A percentile compares a stretch with the other conserved stretches of the same genome.
These are phyloP conservation scores for thale cress (Arabidopsis thaliana) DNA, from an alignment of 345 rosid genomes.

Conservation along the genomic window DNA sequence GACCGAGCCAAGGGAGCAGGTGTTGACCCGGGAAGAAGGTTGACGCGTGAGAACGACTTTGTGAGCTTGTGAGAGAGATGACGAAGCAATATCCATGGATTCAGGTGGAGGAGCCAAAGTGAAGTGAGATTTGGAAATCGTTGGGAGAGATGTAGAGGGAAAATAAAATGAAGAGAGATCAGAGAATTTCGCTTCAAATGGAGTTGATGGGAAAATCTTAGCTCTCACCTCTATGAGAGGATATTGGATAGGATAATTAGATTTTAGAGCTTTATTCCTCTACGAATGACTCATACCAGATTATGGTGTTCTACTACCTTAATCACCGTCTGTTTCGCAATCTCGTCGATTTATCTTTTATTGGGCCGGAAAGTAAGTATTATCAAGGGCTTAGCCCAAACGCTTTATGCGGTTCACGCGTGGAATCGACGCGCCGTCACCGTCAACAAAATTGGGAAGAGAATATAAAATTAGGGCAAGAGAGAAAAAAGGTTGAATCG, in stretches of 20 bases:
- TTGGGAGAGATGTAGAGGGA: conserved; percentile 25
- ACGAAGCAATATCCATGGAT: conserved; percentile 40
- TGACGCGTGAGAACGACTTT: conserved; percentile 27
- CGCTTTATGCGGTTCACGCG: not conserved
- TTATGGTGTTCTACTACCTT: conserved; percentile 3
- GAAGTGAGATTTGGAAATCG: not conserved
- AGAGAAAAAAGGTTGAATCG: not conserved
- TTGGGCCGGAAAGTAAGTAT: not conserved
- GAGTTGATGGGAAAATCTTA: conserved; percentile 35
- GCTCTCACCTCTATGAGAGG: conserved; percentile 21
- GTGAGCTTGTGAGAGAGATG: conserved; percentile 35
- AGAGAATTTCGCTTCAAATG: conserved; percentile 30
- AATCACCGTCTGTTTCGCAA: conserved; percentile 9
- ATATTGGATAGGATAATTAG: conserved; percentile 47
- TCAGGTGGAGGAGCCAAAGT: not conserved
- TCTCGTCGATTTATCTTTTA: not conserved
- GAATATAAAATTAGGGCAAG: conserved; percentile 1
- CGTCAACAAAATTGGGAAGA: conserved; percentile 1
- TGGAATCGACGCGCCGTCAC: conserved; percentile 4
- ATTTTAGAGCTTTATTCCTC: not conserved
- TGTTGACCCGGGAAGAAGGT: conserved; percentile 45
- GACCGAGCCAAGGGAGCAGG: conserved; percentile 56
- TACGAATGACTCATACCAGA: not conserved
- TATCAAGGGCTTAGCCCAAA: not conserved
- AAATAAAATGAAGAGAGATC: conserved; percentile 2